These are phyloP conservation scores for Didymella exigua DNA, from an alignment of 2,329 filamentous ascomycete genomes.

Conservation along the genomic window DNA sequence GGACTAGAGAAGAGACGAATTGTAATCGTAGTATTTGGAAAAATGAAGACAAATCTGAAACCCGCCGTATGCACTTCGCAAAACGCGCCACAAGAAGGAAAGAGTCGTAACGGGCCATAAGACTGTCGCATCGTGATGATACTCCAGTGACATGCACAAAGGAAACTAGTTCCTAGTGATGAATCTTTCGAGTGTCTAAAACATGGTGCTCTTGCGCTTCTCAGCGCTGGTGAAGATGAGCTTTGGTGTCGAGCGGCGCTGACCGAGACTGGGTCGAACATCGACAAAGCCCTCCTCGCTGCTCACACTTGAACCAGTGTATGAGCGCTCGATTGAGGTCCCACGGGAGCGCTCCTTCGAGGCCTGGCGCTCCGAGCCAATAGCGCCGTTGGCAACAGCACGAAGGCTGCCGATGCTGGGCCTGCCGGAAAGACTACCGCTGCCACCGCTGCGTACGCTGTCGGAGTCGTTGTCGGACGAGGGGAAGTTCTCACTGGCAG, in stretches of 20 bases:
- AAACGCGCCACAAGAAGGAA: conserved; percentile 32
- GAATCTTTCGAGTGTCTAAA: conserved; percentile 50
- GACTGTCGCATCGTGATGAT: conserved; percentile 31
- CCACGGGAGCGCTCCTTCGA: conserved; percentile 47
- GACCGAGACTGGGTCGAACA: conserved; percentile 59
- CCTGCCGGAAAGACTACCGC: conserved; percentile 80
- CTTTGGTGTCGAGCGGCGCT: conserved; percentile 81
- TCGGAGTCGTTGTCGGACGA: conserved; percentile 68
- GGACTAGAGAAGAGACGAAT: conserved; percentile 38
- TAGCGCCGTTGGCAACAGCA: conserved; percentile 80
- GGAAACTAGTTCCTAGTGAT: conserved; percentile 26
- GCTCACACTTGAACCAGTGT: conserved; percentile 67
- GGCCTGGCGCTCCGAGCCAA: conserved; percentile 81
- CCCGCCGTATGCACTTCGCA: conserved; percentile 34
- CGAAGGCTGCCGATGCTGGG: conserved; percentile 75
- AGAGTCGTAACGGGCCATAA: conserved; percentile 49
- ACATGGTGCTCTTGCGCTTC: conserved; percentile 79
- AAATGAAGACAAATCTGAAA: conserved; percentile 26
- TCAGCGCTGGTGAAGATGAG: conserved; percentile 86
- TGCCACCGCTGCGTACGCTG: conserved; percentile 65
- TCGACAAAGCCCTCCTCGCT: conserved; percentile 66
- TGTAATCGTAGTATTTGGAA: conserved; percentile 34
- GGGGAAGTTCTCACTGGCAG: conserved; percentile 82
- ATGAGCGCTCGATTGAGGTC: conserved; percentile 49
- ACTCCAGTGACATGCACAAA: conserved; percentile 47